Evolutionary conservation across 768 basidiomycete species (phyloP).

Genomic region (Hortiboletus campestris): DNA sequence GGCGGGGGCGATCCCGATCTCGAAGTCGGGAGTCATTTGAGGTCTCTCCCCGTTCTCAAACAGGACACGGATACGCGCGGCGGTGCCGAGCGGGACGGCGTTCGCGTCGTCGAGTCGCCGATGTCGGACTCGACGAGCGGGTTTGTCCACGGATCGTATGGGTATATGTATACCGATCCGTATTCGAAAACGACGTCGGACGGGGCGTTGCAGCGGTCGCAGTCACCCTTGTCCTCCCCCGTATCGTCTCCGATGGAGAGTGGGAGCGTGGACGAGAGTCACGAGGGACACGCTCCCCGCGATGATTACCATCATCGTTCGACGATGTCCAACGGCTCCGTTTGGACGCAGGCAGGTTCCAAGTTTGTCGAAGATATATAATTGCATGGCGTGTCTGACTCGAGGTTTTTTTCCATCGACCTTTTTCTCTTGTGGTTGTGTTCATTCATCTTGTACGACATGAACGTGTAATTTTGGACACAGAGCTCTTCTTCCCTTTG

Average conservation of each 20-base stretch:
- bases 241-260: conserved; percentile 20
- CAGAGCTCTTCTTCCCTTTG: background rate
- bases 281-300: background rate
- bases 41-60: conserved; percentile 1
- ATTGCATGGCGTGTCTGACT: background rate
- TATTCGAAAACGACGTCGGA: conserved; percentile 17
- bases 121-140: conserved; percentile 20
- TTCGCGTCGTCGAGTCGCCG: conserved; percentile 27
- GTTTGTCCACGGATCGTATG: conserved; percentile 4
- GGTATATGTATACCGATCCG: conserved; percentile 21
- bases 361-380: conserved; percentile 46
- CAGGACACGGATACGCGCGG: background rate
- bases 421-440: background rate
- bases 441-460: background rate
- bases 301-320: conserved; percentile 22
- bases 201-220: conserved; percentile 18
- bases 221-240: conserved; percentile 31
- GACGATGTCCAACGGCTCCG: conserved; percentile 24
- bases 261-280: conserved; percentile 13
- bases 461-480: background rate
- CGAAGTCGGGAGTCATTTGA: background rate
- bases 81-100: background rate
- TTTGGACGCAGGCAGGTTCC: conserved; percentile 46
- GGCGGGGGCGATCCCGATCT: conserved; percentile 1
- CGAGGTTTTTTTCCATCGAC: background rate